Evolutionary conservation across 164 flowering plant genomes (phyloP), one percentile per base, ranked within the genome.

Genomic region (Piper longum): DNA sequence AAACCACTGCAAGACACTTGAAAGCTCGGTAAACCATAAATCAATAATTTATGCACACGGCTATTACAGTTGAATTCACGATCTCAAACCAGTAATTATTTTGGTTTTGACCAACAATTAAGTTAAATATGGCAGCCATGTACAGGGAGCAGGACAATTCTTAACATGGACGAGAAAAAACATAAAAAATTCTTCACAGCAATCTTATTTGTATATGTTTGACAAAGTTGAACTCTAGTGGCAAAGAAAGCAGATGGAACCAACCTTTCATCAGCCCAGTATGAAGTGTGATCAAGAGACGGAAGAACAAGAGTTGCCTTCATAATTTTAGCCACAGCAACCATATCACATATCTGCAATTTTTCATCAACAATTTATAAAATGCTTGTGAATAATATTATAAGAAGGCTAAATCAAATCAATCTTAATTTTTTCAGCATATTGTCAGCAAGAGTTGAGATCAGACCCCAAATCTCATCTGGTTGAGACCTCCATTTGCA

Each of bases 381-480:
- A 74, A 56, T 40, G 55, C 12, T 48, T 9, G 3, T 48, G 12
- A 9, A 5, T 48, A 9, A 14, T 6, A 48, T 48, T 48, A 9
- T 48, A 48, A 9, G 14, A 14, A 9, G 48, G 6, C 14, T 48
- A 48, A 48, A 48, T 12, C 52, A 48, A 48, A 9, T 48, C 12
- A 48, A 48, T 48, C 9, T 48, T 1, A 9, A 14, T 48, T 48
- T 12, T 48, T 3, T 2, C 9, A 8, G 14, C 14, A 14, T 14
- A 48, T 48, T 48, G 52, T 48, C 13, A 26, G 8, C 11, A 3
- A 26, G 3, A 11, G 12, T 7, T 57, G 4, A 14, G 26, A 26
- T 65, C 97, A 78, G 80, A 93, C 99, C 98, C 99, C 99, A 82
- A 95, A 95, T 91, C 99, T 85, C 99, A 95, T 95, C 81, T 95